Evolutionary conservation across 2,329 filamentous ascomycete species (phyloP).

Genomic region (Fusarium multiceps): DNA sequence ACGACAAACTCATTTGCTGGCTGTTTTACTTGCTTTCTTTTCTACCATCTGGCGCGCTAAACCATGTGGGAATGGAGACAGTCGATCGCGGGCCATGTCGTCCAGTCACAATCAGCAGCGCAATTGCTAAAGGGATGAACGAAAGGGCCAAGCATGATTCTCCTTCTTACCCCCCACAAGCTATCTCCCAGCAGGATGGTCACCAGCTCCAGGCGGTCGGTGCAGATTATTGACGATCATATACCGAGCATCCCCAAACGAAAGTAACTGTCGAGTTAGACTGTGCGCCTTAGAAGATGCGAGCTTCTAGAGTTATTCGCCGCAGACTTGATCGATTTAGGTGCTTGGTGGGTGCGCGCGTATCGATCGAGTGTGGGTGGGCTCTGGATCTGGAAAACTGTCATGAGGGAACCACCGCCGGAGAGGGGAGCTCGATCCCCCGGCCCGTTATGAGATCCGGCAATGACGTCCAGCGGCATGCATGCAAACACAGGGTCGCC

Average conservation of each 20-base stretch:
- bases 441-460: slow-evolving; percentile 36
- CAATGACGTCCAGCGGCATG: slow-evolving; percentile 35
- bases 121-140: slow-evolving; percentile 15
- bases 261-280: background rate
- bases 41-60: slow-evolving; percentile 18
- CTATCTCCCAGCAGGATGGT: slow-evolving; percentile 27
- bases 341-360: slow-evolving; percentile 28
- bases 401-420: slow-evolving; percentile 37
- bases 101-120: slow-evolving; percentile 18
- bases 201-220: slow-evolving; percentile 22
- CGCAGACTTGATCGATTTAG: slow-evolving; percentile 31
- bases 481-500: slow-evolving; percentile 24
- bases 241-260: slow-evolving; percentile 15
- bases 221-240: slow-evolving; percentile 29
- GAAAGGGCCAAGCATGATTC: background rate
- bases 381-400: slow-evolving; percentile 39
- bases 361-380: slow-evolving; percentile 41
- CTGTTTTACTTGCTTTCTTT: background rate
- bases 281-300: slow-evolving; percentile 15
- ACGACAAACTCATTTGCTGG: slow-evolving; percentile 11
- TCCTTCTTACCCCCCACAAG: background rate
- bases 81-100: slow-evolving; percentile 22
- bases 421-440: slow-evolving; percentile 34
- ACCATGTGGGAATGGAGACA: slow-evolving; percentile 20
- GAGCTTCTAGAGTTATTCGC: slow-evolving; percentile 25